phyloP scores from a whole-genome alignment of 2,329 filamentous ascomycete genomes.

The Beauveria asiatica region DNA sequence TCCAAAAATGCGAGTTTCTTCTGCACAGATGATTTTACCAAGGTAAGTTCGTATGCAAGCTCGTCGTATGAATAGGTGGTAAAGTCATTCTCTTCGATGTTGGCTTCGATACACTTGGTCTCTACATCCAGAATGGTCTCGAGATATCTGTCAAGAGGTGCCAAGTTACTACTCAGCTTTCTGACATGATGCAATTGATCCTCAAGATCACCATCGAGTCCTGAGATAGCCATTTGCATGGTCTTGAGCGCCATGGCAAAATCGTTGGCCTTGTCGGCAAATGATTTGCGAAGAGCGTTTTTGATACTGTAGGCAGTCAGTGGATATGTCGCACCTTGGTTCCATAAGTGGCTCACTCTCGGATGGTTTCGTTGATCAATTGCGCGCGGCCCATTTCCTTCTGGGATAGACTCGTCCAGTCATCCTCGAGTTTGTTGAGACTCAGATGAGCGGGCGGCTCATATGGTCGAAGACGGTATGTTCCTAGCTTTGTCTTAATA shows the following conservation, averaged over 20 bases:
- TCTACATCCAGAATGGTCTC: conserved; percentile 80
- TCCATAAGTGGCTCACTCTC: conserved; percentile 54
- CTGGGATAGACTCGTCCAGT: conserved; percentile 73
- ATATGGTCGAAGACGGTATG: conserved; percentile 84
- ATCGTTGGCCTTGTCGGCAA: conserved; percentile 97
- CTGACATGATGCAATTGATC: conserved; percentile 86
- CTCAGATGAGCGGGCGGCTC: conserved; percentile 79
- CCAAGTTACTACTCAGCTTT: conserved; percentile 73
- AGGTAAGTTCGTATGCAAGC: conserved; percentile 81
- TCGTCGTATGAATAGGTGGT: conserved; percentile 99
- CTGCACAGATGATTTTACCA: conserved; percentile 85
- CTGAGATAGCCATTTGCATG: conserved; percentile 87
- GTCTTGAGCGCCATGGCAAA: conserved; percentile 94
- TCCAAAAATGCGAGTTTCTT: conserved; percentile 97
- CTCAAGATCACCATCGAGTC: conserved; percentile 93
- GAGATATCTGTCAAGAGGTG: conserved; percentile 85
- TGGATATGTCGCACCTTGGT: too few relatives aligned
- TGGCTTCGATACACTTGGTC: conserved; percentile 85
- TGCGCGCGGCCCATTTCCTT: conserved; percentile 84
- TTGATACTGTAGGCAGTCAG: conserved; percentile 59
- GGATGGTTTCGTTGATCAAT: conserved; percentile 94
- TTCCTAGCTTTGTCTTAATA: conserved; percentile 97
- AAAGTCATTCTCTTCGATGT: conserved; percentile 98
- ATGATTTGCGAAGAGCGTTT: conserved; percentile 81
- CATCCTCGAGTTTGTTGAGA: conserved; percentile 70